A percentile compares a stretch with the other conserved stretches of the same genome.
Conservation (phyloP, 192 early-diverging fungal species). For the Entomortierella parvispora region DNA sequence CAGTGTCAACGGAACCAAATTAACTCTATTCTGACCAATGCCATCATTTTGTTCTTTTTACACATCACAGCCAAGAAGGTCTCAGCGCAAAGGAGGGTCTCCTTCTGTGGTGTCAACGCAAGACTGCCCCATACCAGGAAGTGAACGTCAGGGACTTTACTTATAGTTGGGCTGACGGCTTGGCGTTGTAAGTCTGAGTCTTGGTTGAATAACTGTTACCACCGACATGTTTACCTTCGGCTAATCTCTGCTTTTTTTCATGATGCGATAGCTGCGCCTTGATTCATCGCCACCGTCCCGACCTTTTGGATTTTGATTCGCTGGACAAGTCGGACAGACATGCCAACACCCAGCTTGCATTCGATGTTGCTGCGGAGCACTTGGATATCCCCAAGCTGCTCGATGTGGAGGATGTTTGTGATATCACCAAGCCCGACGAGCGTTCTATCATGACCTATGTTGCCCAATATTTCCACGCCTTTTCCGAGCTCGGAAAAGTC, state of each 20-base stretch:
- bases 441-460: conserved; percentile 98
- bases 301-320: conserved; percentile 88
- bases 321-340: conserved; percentile 87
- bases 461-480: conserved; percentile 98
- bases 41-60: neutral
- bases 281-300: conserved; percentile 97
- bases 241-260: neutral
- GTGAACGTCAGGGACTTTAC: conserved; percentile 93
- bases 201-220: neutral
- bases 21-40: neutral
- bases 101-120: conserved; percentile 96
- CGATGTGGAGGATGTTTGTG: conserved; percentile 96
- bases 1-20: no score
- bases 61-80: conserved; percentile 83
- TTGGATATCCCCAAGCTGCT: conserved; percentile 93
- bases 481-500: conserved; percentile 87
- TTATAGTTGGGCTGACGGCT: conserved; percentile 92
- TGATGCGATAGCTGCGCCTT: conserved; percentile 77
- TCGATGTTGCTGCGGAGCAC: conserved; percentile 92
- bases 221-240: neutral
- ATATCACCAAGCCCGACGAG: conserved; percentile 94
- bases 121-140: conserved; percentile 90
- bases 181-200: conserved; percentile 79
- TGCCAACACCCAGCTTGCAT: conserved; percentile 91
- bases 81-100: conserved; percentile 96